Evolutionary conservation across 176 grass and related monocot genomes (phyloP).

Genomic region (Tuctoria greenei): DNA sequence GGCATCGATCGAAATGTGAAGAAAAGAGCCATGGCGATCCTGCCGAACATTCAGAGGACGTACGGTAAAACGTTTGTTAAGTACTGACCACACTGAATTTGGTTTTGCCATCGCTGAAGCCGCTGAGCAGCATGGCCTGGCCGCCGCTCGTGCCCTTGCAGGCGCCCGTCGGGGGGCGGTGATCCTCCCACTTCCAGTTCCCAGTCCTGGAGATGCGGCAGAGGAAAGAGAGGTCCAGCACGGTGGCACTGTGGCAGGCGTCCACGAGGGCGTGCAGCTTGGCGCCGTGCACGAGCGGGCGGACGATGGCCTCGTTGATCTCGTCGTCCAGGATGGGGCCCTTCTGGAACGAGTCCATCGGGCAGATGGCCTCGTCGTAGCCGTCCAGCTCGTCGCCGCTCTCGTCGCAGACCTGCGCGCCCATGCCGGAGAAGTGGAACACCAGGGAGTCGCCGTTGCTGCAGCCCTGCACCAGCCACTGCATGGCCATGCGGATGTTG

Average conservation of each 20-base stretch:
- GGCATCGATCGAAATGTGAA: background rate
- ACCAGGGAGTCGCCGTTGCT: slow-evolving; percentile 73
- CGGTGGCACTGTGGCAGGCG: slow-evolving; percentile 69
- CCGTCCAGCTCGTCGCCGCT: slow-evolving; percentile 76
- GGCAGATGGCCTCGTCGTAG: slow-evolving; percentile 85
- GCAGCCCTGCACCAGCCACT: slow-evolving; percentile 77
- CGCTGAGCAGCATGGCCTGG: slow-evolving; percentile 43
- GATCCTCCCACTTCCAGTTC: slow-evolving; percentile 38
- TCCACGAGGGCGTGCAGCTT: slow-evolving; percentile 88
- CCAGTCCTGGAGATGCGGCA: slow-evolving; percentile 50
- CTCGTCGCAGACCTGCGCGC: slow-evolving; percentile 64
- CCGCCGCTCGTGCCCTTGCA: slow-evolving; percentile 48
- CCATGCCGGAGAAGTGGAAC: slow-evolving; percentile 92
- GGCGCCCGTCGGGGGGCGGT: slow-evolving; percentile 15
- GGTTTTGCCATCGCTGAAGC: slow-evolving; percentile 40
- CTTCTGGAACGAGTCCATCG: slow-evolving; percentile 64
- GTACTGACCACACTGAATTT: slow-evolving; percentile 18
- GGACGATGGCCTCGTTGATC: slow-evolving; percentile 78
- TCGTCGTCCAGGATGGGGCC: slow-evolving; percentile 82
- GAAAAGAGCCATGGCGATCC: background rate
- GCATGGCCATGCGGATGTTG: slow-evolving; percentile 79
- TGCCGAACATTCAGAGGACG: background rate
- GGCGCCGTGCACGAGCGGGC: slow-evolving; percentile 57
- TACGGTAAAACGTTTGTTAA: background rate
- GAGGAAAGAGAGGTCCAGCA: slow-evolving; percentile 80